Percentiles rank a stretch among this genome's conserved stretches.
Evolutionary conservation across 305 asterid species (phyloP).

Genomic region (Solanum hybrid): DNA sequence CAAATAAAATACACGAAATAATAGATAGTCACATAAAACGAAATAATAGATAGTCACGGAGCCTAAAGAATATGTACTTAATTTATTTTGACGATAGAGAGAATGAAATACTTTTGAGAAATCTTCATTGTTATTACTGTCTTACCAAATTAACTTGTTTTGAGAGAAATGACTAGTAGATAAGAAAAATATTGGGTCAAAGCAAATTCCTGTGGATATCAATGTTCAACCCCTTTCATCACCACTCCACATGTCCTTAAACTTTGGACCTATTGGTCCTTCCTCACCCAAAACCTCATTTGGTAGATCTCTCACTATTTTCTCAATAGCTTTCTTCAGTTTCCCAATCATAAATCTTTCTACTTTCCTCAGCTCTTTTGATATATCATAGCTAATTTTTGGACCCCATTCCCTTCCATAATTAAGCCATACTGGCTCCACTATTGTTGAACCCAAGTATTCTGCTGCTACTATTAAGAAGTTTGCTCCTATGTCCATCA

Average conservation of each 20-base stretch:
- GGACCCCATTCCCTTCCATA: slow-evolving; percentile 43
- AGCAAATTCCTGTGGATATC: neutral
- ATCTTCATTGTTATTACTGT: neutral
- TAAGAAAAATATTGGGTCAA: neutral
- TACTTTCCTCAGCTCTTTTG: slow-evolving; percentile 19
- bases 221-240: slow-evolving; percentile 23
- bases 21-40: neutral
- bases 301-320: slow-evolving; percentile 15
- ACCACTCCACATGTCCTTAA: slow-evolving; percentile 38
- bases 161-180: neutral
- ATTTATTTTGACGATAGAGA: neutral
- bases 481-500: slow-evolving; percentile 18
- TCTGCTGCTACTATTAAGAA: slow-evolving; percentile 16
- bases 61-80: neutral
- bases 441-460: slow-evolving; percentile 12
- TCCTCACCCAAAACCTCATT: slow-evolving; percentile 32
- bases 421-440: slow-evolving; percentile 32
- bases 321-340: slow-evolving; percentile 14
- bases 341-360: slow-evolving; percentile 18
- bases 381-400: slow-evolving; percentile 19
- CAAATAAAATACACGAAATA: neutral
- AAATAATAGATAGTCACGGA: neutral
- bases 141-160: neutral
- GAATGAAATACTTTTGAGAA: neutral
- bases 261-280: slow-evolving; percentile 37